Base-by-base conservation (phyloP, 805 yeast species). In the Wickerhamiella dianesei region DNA sequence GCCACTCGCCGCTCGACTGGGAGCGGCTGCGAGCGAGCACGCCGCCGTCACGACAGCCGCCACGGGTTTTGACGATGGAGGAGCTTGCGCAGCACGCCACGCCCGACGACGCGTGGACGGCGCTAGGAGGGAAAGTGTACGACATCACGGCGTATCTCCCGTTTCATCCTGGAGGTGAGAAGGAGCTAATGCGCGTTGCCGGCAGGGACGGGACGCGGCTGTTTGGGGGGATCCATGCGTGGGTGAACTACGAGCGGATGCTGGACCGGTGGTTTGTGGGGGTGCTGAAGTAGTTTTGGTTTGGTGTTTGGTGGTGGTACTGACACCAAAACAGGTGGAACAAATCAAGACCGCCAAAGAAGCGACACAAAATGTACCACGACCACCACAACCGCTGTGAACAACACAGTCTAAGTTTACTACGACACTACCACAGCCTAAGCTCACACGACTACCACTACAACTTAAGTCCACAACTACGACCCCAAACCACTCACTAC, bases 121-220 rank as follows among this genome's bases (percentile, higher is more conserved):
- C 76, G 32, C 71, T 89, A 5, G 76, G 76, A 40, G 84, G 87
- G 3, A 81, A 76, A 56, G 94, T 89, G 1, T 89, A 83, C 66
- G 85, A 88, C 58, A 69, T 89, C n/a, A 79, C 96, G 0, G 78
- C 82, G 12, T 89, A 92, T 62, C 59, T 92, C 35, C 68, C 75
- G 46, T 92, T 79, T 62, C 98, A 89, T 55, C 98, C 98, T 0
- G 98, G 98, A 35, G 98, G 98, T 1, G 77, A 70, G 3, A 77
- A 75, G 4, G 84, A 86, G 57, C 65, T 89, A 39, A 68, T 84
- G 76, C 73, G 76, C 44, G 76, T 82, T 56, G 92, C 94, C 1
- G 96, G 96, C 0, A 69, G 70, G 44, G 96, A 89, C 60, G 92
- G 89, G 1, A 85, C 95, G 2, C 54, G 64, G 2, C 58, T 83